Conservation (phyloP, 2,329 filamentous ascomycete genomes). For the Conoideocrella luteorostrata region DNA sequence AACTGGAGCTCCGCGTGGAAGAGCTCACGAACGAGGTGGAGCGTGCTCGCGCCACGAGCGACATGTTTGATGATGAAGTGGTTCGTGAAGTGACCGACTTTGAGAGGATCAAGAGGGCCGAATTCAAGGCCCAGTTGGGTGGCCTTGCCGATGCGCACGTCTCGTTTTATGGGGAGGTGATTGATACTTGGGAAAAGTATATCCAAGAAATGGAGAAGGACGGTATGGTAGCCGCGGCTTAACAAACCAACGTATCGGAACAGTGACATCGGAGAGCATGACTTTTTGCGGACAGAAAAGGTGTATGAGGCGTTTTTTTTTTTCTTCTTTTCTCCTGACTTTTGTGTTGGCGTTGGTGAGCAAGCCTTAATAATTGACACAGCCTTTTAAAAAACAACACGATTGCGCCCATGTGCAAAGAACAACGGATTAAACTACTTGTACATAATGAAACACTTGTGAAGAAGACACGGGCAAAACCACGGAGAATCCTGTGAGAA, state of each 20-base stretch:
- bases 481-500: no score
- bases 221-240: conserved; percentile 23
- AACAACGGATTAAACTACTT: no score
- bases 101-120: conserved; percentile 89
- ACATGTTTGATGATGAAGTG: conserved; percentile 94
- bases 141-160: conserved; percentile 79
- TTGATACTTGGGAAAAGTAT: conserved; percentile 83
- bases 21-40: conserved; percentile 87
- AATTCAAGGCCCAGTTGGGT: conserved; percentile 84
- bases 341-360: conserved; percentile 9
- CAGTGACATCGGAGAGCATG: no score
- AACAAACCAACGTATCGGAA: no score
- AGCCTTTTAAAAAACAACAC: no score
- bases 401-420: no score
- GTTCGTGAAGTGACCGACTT: conserved; percentile 90
- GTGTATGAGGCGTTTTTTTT: no score
- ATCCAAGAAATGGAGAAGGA: conserved; percentile 80
- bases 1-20: conserved; percentile 87
- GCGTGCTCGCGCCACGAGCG: conserved; percentile 74
- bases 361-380: no score
- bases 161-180: conserved; percentile 74
- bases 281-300: no score
- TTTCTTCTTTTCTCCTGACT: conserved; percentile 1
- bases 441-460: no score
- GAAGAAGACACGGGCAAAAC: no score